A percentile compares a stretch with the other conserved stretches of the same genome.
These are phyloP conservation scores for Hypoxylon lenormandii DNA, from an alignment of 495 filamentous ascomycete genomes.

Conservation along the genomic window DNA sequence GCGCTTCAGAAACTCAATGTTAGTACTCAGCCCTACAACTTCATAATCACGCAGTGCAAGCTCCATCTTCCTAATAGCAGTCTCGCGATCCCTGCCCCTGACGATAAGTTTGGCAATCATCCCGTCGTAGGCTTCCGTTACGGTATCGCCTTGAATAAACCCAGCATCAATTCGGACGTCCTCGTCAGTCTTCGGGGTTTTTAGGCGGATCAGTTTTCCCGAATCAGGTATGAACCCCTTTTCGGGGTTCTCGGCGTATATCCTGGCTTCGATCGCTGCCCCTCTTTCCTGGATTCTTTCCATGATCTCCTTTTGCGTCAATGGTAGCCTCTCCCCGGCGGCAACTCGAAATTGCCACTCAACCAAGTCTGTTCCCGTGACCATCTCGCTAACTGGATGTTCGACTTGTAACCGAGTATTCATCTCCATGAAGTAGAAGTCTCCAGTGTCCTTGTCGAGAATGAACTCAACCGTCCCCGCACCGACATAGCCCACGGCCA, in stretches of 20 bases:
- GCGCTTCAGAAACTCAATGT: slow-evolving; percentile 94
- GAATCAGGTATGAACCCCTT: slow-evolving; percentile 93
- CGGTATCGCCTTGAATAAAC: slow-evolving; percentile 88
- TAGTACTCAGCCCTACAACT: slow-evolving; percentile 90
- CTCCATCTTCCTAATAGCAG: slow-evolving; percentile 83
- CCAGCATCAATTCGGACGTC: slow-evolving; percentile 91
- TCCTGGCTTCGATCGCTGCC: slow-evolving; percentile 92
- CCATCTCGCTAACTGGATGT: slow-evolving; percentile 96
- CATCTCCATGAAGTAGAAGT: slow-evolving; percentile 99
- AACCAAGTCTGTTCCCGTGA: slow-evolving; percentile 93
- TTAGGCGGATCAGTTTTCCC: slow-evolving; percentile 84
- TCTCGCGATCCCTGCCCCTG: slow-evolving; percentile 78
- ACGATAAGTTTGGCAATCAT: slow-evolving; percentile 99
- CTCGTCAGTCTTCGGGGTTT: slow-evolving; percentile 73
- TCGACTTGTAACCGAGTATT: slow-evolving; percentile 97
- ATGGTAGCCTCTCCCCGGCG: slow-evolving; percentile 83
- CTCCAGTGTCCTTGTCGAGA: slow-evolving; percentile 90
- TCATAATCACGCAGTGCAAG: slow-evolving; percentile 90
- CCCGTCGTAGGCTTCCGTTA: slow-evolving; percentile 95
- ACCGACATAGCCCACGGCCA: slow-evolving; percentile 93
- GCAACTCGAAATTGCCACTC: slow-evolving; percentile 96
- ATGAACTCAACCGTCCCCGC: slow-evolving; percentile 99
- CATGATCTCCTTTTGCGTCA: slow-evolving; percentile 86
- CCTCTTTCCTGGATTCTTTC: slow-evolving; percentile 78
- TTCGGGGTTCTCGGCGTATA: slow-evolving; percentile 95